Evolutionary conservation across 176 grass and related monocot species (phyloP).

Genomic region (Avena eriantha): DNA sequence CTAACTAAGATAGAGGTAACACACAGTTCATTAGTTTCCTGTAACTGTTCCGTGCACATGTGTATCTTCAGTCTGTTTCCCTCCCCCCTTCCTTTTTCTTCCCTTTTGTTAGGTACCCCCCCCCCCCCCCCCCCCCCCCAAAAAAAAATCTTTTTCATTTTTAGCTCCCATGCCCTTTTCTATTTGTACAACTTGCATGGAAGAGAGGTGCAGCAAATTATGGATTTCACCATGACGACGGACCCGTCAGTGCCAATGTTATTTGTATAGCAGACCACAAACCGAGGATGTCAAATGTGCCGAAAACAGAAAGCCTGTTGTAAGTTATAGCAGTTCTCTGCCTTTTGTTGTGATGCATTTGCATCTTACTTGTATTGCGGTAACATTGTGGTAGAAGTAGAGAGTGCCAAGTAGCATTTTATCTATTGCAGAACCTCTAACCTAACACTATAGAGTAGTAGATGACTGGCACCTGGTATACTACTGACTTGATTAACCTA

Average conservation of each 20-base stretch:
- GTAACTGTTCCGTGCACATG: conserved; percentile 54
- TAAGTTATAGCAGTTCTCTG: conserved; percentile 39
- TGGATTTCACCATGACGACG: conserved; percentile 48
- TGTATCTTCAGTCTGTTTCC: conserved; percentile 47
- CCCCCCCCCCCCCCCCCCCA: too few species aligned
- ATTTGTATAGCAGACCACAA: conserved; percentile 38
- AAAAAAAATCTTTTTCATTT: conserved; percentile 17
- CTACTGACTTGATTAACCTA: conserved; percentile 28
- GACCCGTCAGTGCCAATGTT: conserved; percentile 38
- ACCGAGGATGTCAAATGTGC: conserved; percentile 5
- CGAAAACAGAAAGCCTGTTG: conserved; percentile 36
- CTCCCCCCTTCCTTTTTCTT: not conserved
- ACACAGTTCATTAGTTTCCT: conserved; percentile 57
- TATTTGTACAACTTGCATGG: conserved; percentile 55
- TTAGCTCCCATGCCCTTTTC: conserved; percentile 37
- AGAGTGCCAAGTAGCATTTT: not conserved
- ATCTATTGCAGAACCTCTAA: conserved; percentile 31
- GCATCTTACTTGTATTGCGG: conserved; percentile 22
- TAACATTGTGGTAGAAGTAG: conserved; percentile 19
- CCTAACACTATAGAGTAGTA: conserved; percentile 44
- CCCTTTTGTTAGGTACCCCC: conserved; percentile 38
- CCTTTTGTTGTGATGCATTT: conserved; percentile 18
- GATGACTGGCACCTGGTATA: conserved; percentile 36
- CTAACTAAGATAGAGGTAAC: conserved; percentile 63
- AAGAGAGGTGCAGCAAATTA: conserved; percentile 69